Percentiles rank a stretch among this genome's conserved stretches.
phyloP scores from a whole-genome alignment of 2,329 filamentous ascomycete species.

The Fusarium sp. region DNA sequence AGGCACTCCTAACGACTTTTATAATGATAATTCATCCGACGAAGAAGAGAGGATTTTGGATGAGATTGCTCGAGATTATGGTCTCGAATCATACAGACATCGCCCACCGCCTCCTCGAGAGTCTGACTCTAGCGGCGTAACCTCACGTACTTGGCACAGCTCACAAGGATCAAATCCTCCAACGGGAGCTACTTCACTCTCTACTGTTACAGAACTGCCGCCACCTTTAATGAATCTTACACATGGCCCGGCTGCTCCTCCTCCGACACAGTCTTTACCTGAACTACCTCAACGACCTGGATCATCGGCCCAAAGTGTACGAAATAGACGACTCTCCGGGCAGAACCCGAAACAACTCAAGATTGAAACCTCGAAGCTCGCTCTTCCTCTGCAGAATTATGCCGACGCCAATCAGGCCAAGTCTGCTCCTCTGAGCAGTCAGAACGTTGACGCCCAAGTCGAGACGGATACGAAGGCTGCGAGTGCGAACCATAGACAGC shows the following conservation, averaged over 20 bases:
- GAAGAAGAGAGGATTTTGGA: constrained; percentile 85
- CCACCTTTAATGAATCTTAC: constrained; percentile 36
- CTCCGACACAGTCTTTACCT: constrained; percentile 61
- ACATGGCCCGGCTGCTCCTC: constrained; percentile 54
- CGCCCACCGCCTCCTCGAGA: constrained; percentile 77
- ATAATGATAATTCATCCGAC: constrained; percentile 72
- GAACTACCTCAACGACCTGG: constrained; percentile 54
- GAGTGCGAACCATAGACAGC: constrained; percentile 29
- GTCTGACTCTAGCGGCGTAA: constrained; percentile 83
- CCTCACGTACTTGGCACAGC: constrained; percentile 83
- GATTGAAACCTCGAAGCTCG: constrained; percentile 76
- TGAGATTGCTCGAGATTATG: constrained; percentile 87
- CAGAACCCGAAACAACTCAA: constrained; percentile 85
- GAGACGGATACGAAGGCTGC: constrained; percentile 16
- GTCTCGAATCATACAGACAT: constrained; percentile 78
- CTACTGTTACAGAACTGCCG: constrained; percentile 75
- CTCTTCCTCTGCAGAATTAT: constrained; percentile 36
- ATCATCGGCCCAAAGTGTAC: constrained; percentile 65
- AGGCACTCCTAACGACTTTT: constrained; percentile 64
- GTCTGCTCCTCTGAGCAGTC: constrained; percentile 19
- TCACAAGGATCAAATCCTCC: constrained; percentile 78
- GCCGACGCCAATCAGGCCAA: constrained; percentile 23
- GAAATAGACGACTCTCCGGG: constrained; percentile 82
- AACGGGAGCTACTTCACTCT: constrained; percentile 55
- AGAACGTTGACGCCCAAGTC: constrained; percentile 14